Conservation (phyloP, 257 asterid species). For the Agastache rugosa region DNA sequence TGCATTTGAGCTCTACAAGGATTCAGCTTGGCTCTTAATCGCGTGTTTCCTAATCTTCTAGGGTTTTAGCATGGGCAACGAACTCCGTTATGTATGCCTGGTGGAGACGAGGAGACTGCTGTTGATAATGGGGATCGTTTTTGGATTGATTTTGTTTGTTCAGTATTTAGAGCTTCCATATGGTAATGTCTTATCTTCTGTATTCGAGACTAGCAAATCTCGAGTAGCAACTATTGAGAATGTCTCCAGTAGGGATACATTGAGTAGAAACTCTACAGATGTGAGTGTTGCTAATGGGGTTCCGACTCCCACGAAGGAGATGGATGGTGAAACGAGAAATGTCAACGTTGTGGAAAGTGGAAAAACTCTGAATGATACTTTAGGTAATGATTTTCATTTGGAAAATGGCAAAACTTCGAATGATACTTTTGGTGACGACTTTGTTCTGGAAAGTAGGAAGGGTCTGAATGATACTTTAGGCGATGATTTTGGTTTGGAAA, state of each 20-base stretch:
- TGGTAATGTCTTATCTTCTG: slow-evolving; percentile 51
- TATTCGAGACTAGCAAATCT: slow-evolving; percentile 45
- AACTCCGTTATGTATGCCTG: slow-evolving; percentile 46
- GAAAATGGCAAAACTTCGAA: slow-evolving; percentile 41
- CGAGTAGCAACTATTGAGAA: slow-evolving; percentile 30
- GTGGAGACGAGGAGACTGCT: slow-evolving; percentile 60
- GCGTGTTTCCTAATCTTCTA: slow-evolving; percentile 21
- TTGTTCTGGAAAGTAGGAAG: neutral
- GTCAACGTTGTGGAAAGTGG: slow-evolving; percentile 31
- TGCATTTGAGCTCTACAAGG: neutral
- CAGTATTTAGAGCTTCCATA: slow-evolving; percentile 76
- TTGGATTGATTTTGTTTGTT: slow-evolving; percentile 59
- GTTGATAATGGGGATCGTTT: slow-evolving; percentile 58
- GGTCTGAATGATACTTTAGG: slow-evolving; percentile 33
- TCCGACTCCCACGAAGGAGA: slow-evolving; percentile 31
- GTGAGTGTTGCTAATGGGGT: slow-evolving; percentile 28
- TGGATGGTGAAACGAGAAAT: slow-evolving; percentile 21
- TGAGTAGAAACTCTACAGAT: slow-evolving; percentile 40
- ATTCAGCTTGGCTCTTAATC: neutral
- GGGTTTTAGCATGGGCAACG: slow-evolving; percentile 53
- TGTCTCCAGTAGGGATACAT: slow-evolving; percentile 38
- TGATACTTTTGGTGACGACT: slow-evolving; percentile 36
- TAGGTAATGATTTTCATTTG: slow-evolving; percentile 49
- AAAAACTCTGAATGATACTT: slow-evolving; percentile 30
- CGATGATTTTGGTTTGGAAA: slow-evolving; percentile 58